A percentile compares a stretch with the other conserved stretches of the same genome.
Evolutionary conservation across 2,329 filamentous ascomycete genomes (phyloP).

Genomic region (Microsporum ferrugineum): DNA sequence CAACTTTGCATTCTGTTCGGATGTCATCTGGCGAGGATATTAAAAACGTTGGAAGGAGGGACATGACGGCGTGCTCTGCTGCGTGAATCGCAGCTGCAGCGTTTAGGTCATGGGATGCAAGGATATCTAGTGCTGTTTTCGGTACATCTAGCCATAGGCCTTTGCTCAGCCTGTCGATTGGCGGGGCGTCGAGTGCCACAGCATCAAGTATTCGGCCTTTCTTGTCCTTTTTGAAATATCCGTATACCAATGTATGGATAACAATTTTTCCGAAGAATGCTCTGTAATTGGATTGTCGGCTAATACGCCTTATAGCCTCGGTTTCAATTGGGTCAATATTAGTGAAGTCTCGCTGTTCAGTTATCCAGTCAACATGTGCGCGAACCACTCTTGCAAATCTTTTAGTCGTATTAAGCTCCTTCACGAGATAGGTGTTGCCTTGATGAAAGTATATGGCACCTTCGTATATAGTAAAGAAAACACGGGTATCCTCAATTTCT

Average conservation of each 20-base stretch:
- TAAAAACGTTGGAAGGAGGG: constrained; percentile 80
- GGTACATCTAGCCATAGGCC: constrained; percentile 96
- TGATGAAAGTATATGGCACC: constrained; percentile 96
- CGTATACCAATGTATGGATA: constrained; percentile 80
- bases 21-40: constrained; percentile 84
- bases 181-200: constrained; percentile 84
- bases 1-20: constrained; percentile 84
- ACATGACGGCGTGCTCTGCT: constrained; percentile 81
- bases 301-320: constrained; percentile 68
- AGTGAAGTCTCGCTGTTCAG: constrained; percentile 81
- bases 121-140: constrained; percentile 62
- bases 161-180: constrained; percentile 71
- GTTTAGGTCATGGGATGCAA: constrained; percentile 61
- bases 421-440: constrained; percentile 82
- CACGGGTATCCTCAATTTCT: constrained; percentile 90
- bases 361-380: constrained; percentile 91
- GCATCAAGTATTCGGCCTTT: constrained; percentile 78
- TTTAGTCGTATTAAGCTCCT: constrained; percentile 70
- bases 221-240: constrained; percentile 94
- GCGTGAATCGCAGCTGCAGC: constrained; percentile 86
- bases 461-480: constrained; percentile 91
- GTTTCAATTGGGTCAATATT: constrained; percentile 91
- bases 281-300: constrained; percentile 45
- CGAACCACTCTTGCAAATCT: constrained; percentile 77
- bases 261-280: constrained; percentile 81